Evolutionary conservation across 2,329 filamentous ascomycete species (phyloP), one percentile per base, ranked within the genome.

Genomic region (Taxawa tesnikishii): DNA sequence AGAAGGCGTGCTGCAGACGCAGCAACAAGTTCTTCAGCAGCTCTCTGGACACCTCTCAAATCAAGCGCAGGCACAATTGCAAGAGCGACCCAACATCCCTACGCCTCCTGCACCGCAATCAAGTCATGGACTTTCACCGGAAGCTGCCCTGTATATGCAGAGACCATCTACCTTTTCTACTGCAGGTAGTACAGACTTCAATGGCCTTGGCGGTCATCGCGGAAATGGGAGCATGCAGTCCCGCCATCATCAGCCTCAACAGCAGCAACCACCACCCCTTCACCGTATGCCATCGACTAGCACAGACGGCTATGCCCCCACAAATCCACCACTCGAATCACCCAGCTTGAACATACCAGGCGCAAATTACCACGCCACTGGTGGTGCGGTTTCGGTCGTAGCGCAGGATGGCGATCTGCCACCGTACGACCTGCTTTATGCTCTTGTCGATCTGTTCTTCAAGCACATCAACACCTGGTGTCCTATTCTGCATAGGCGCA

Each of bases 401-500:
- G 38, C 42, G 3, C 53, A 54, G 23, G 48, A 67, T 45, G 41
- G 59, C 45, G 46, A 74, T 32, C 62, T 75, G 1, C 72, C 72
- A 3, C 69, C 72, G 0, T 71, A 74, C 38, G 71, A 75, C 39
- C 56, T 75, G 9, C 50, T 75, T 3, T 75, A 74, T 38, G 68
- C 65, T 3, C 54, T 76, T 2, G 69, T 73, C 11, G 70, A 75
- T 38, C 54, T 75, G 6, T 76, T 72, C 50, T 75, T 76, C 56
- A 73, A 73, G 43, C 70, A 76, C 46, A 68, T 73, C 47, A 75
- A 75, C 42, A 70, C 71, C 0, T 76, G 72, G 72, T 93, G 84
- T 50, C 85, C 87, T 0, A 90, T 94, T 15, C 63, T 94, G n/a
- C 83, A 94, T 55, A 74, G 83, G 14, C 76, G 82, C 47, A 76